Base-by-base conservation (phyloP, 176 grass and related monocot species). In the Oryza longistaminata region DNA sequence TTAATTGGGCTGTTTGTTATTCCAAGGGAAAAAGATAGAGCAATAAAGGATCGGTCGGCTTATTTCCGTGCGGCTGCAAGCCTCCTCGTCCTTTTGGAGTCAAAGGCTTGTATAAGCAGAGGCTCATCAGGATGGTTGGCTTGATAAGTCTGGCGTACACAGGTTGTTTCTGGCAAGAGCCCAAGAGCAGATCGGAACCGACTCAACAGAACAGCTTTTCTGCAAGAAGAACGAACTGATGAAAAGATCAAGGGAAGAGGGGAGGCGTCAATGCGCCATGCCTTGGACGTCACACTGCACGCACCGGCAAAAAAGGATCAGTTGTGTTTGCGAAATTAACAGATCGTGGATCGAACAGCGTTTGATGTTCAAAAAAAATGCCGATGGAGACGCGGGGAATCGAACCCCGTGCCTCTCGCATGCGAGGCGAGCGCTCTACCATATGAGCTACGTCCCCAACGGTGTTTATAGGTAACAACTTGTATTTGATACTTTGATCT, bases 351-450 rank as follows among this genome's bases (percentile, higher is more conserved):
- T 40, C 39, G 39, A 40, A 40, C 39, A 43, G 9, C 17, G 4
- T 55, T 55, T 55, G 52, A 55, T 55, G 52, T 55, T 55, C 52
- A 55, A 55, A 55, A 19, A 19, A 19, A 2, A 7, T 5, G 0
- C 0, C 5, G 0, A 19, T 92, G 91, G 88, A 96, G 91, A 91
- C 85, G 88, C 90, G 88, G 94, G 94, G 90, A 93, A 97, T 94
- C 90, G 88, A 94, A 94, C 94, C 88, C 92, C 90, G 92, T 92
- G 94, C 94, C 92, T 97, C 92, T 97, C 90, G 92, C 94, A 97
- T 97, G 94, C 94, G 90, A 97, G 94, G 92, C 93, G 93, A 98
- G 96, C 93, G 93, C 91, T 96, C 93, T 98, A 98, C 93, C 93
- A 98, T 98, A 88, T 98, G 93, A 98, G 93, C 93, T 95, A 98